Base-by-base conservation (phyloP, 2,329 filamentous ascomycete genomes). In the Ceratocystis cubensis region DNA sequence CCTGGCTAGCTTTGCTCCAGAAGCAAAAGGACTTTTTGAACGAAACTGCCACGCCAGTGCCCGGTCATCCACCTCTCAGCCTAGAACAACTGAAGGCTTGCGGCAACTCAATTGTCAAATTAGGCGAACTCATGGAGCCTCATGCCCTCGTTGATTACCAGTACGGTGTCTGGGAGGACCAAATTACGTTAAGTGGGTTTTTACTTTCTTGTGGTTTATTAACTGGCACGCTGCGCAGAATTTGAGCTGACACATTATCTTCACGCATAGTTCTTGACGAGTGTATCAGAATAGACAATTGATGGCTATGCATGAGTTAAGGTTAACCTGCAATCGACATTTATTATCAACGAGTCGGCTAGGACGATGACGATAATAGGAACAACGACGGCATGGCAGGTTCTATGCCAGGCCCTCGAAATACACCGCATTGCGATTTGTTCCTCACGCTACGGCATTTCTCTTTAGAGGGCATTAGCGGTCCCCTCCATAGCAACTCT, bases 81-180 rank as follows among this genome's bases (percentile, higher is more conserved):
- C 80, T 83, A 70, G 86, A 88, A 2, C 82, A 80, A 28, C 80
- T 97, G 62, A 85, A 89, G 71, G 86, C 85, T 70, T 87, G 97
- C 83, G 91, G 89, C 13, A 87, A 88, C 65, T 88, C 96, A 72
- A 76, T 99, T 37, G 82, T 96, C 66, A 83, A 86, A 63, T 80
- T 96, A 63, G 96, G 92, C 74, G 91, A 97, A 74, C 84, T 84
- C 63, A 83, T 97, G 69, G 93, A 97, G 75, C 87, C 88, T 70
- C 87, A 95, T 73, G 94, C 94, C n/a, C 78, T 99, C 61, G 91
- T 99, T 10, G 94, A 99, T 77, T 99, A 97, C 74, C 88, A 97
- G 73, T 95, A 96, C 78, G 94, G 94, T 7, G 89, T 97, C 30
- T 95, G 91, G 84, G 94, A 97, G 76, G 92, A 97, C 73, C 86